These are phyloP conservation scores for Stromatinia cepivora DNA, from an alignment of 2,329 filamentous ascomycete genomes.

Conservation along the genomic window DNA sequence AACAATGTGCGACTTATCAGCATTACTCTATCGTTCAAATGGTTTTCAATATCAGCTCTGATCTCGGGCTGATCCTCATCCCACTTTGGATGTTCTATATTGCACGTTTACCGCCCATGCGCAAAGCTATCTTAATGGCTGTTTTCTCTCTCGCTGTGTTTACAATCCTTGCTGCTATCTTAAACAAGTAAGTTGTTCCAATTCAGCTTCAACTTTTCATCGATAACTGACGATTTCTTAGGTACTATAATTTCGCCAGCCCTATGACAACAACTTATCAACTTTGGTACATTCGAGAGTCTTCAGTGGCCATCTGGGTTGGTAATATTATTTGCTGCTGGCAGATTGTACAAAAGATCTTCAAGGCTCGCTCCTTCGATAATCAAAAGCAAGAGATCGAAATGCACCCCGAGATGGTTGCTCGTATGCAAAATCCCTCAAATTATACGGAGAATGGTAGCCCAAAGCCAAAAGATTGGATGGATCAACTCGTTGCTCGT, in stretches of 20 bases:
- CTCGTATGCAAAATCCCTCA: conserved; percentile 14
- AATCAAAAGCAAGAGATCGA: conserved; percentile 19
- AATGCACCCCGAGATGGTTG: conserved; percentile 20
- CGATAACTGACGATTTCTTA: conserved; percentile 11
- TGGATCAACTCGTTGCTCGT: conserved; percentile 13
- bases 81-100: conserved; percentile 46
- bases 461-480: conserved; percentile 21
- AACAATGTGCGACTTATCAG: conserved; percentile 52
- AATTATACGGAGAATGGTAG: conserved; percentile 15
- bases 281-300: conserved; percentile 54
- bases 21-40: conserved; percentile 59
- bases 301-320: conserved; percentile 52
- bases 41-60: conserved; percentile 58
- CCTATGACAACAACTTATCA: conserved; percentile 38
- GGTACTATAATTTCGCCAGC: conserved; percentile 36
- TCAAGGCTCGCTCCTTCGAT: conserved; percentile 32
- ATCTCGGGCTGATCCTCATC: conserved; percentile 57
- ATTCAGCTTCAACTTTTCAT: background rate
- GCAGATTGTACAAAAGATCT: conserved; percentile 37
- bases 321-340: conserved; percentile 54
- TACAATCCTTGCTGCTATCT: conserved; percentile 52
- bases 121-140: conserved; percentile 46
- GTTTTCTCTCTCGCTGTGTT: conserved; percentile 53
- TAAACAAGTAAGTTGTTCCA: conserved; percentile 46
- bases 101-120: conserved; percentile 44